phyloP scores from a whole-genome alignment of 108 stramenopile genomes.

The Skeletonema marinoi region DNA sequence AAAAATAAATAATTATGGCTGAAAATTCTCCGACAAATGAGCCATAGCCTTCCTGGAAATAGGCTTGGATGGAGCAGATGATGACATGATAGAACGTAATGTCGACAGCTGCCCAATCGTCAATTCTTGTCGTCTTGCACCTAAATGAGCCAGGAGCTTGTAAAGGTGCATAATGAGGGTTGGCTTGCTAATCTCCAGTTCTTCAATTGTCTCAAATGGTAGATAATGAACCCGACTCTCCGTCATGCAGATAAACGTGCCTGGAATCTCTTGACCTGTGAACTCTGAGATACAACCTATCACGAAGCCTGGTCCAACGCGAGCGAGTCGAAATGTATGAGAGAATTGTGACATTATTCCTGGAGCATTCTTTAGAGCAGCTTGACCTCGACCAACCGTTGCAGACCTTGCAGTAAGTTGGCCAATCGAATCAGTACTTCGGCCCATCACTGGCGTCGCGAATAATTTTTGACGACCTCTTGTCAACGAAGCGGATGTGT shows the following conservation, averaged over 20 bases:
- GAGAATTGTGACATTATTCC: slow-evolving; percentile 34
- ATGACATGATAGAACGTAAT: slow-evolving; percentile 66
- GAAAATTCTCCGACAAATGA: slow-evolving; percentile 7
- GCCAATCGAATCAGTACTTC: slow-evolving; percentile 31
- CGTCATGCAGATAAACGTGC: slow-evolving; percentile 42
- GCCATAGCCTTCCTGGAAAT: slow-evolving; percentile 22
- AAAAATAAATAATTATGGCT: background rate
- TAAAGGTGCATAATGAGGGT: slow-evolving; percentile 60
- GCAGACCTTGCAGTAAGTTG: slow-evolving; percentile 54
- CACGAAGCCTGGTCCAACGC: slow-evolving; percentile 66
- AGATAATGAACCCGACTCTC: slow-evolving; percentile 62
- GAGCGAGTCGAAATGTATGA: slow-evolving; percentile 64
- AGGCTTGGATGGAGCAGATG: slow-evolving; percentile 66
- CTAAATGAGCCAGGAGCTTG: slow-evolving; percentile 67
- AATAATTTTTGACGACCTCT: slow-evolving; percentile 21
- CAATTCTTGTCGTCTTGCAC: slow-evolving; percentile 67
- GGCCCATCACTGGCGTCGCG: slow-evolving; percentile 1
- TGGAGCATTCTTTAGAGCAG: slow-evolving; percentile 18
- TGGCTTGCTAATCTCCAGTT: slow-evolving; percentile 58
- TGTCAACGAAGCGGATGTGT: slow-evolving; percentile 26
- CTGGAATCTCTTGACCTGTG: slow-evolving; percentile 42
- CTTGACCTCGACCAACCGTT: slow-evolving; percentile 35
- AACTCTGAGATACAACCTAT: slow-evolving; percentile 43
- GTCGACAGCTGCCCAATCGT: slow-evolving; percentile 69
- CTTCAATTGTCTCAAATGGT: slow-evolving; percentile 51